Conservation (phyloP, 2,329 filamentous ascomycete species). For the Botrytis fabae region DNA sequence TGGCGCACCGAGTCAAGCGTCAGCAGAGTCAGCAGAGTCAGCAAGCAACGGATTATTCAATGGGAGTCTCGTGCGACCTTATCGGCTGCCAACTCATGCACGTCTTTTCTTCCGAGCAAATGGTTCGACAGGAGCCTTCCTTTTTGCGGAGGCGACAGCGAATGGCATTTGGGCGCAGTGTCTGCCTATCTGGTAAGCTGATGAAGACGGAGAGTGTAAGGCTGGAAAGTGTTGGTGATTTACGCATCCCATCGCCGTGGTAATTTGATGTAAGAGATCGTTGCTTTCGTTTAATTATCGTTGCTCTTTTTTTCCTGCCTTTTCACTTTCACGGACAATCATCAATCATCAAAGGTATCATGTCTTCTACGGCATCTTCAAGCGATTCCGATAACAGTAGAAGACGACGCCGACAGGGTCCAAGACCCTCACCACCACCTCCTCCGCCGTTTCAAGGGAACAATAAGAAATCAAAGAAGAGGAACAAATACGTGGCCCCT, state of each 20-base stretch:
- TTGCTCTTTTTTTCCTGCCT: neutral
- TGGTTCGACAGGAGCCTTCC: slow-evolving; percentile 6
- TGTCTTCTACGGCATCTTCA: slow-evolving; percentile 29
- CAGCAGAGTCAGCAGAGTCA: neutral
- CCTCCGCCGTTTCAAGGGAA: slow-evolving; percentile 17
- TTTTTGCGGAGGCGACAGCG: slow-evolving; percentile 7
- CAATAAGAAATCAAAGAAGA: slow-evolving; percentile 46
- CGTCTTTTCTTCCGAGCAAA: slow-evolving; percentile 19
- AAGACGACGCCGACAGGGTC: slow-evolving; percentile 5
- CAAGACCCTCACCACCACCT: slow-evolving; percentile 20
- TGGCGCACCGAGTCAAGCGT: neutral
- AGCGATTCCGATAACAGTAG: slow-evolving; percentile 32
- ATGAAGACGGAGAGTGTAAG: neutral
- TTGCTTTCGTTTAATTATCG: neutral
- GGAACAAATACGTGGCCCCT: slow-evolving; percentile 58
- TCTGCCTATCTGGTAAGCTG: slow-evolving; percentile 17
- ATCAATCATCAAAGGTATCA: neutral
- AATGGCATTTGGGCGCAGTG: neutral
- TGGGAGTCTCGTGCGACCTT: slow-evolving; percentile 6
- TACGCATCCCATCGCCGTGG: neutral
- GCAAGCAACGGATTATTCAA: neutral
- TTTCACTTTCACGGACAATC: neutral
- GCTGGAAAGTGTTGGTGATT: neutral
- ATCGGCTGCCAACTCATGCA: slow-evolving; percentile 13
- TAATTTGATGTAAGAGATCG: neutral